phyloP scores from a whole-genome alignment of 345 rosid genomes.

The Salix purpurea region DNA sequence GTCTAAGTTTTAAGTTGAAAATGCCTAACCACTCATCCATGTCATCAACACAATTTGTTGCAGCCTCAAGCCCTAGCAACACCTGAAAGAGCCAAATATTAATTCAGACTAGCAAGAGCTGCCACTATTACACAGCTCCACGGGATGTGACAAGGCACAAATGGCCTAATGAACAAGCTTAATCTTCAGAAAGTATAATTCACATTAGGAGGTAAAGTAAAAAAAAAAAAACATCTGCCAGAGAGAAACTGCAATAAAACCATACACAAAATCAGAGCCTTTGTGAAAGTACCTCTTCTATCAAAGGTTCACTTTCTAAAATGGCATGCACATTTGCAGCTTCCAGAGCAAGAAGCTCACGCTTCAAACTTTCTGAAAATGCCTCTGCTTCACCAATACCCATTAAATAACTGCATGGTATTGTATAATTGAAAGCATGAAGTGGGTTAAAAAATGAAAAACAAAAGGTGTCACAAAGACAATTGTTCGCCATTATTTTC shows the following conservation, averaged over 20 bases:
- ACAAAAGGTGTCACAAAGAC: not conserved
- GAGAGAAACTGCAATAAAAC: not conserved
- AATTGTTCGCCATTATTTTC: not conserved
- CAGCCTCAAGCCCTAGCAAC: conserved; percentile 90
- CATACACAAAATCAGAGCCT: not conserved
- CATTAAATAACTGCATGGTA: conserved; percentile 79
- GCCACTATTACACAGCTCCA: not conserved
- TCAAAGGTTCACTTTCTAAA: conserved; percentile 90
- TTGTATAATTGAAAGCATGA: conserved; percentile 8
- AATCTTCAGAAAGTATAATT: not conserved
- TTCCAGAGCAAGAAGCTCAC: conserved; percentile 96
- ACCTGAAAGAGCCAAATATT: conserved; percentile 52
- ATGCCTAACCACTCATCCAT: conserved; percentile 98
- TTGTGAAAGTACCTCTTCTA: conserved; percentile 63
- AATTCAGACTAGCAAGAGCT: not conserved
- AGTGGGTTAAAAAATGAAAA: not conserved
- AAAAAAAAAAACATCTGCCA: not conserved
- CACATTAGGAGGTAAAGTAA: not conserved
- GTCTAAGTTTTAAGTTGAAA: conserved; percentile 95
- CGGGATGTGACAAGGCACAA: not conserved
- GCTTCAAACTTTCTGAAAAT: conserved; percentile 93
- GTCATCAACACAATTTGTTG: conserved; percentile 87
- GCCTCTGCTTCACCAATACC: conserved; percentile 98
- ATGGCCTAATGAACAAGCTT: not conserved
- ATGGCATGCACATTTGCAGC: conserved; percentile 99